Evolutionary conservation across 108 stramenopile genomes (phyloP), one percentile per base, ranked within the genome.

Genomic region (Skeletonema grethae): DNA sequence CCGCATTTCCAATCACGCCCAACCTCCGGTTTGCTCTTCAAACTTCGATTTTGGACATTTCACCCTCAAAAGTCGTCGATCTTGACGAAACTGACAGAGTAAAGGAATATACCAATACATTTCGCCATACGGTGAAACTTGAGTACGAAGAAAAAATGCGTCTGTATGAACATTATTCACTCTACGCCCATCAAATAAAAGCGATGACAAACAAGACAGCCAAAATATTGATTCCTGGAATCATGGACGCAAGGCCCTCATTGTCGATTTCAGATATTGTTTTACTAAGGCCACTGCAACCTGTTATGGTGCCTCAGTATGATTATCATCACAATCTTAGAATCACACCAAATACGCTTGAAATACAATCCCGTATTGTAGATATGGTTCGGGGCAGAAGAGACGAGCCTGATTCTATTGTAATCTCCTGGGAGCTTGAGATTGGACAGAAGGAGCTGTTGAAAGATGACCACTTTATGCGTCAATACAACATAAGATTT

Each of bases 191-290:
- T 30, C n/a, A 35, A n/a, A 10, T 80, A 18, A 25, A 46, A 11
- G 57, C 41, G 7, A 20, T 69, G 20, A 34, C 55, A 25, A 9
- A 61, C 60, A 72, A 69, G 12, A 58, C 43, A 29, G 76, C 65
- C 1, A 22, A 13, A 36, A 59, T 82, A 18, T 35, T 50, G n/a
- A 24, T 77, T 28, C 59, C 59, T 16, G 90, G 90, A 8, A 86
- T 89, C 48, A 61, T 82, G 10, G 88, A 92, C 67, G 88, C 82
- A 18, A 70, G 75, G 12, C 90, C 90, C 4, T 62, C 85, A 24
- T 48, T 92, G 34, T 56, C 74, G 53, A 50, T 85, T 8, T 79
- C 77, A n/a, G 90, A 89, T 68, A 63, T 69, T 45, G 79, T 85
- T 30, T 57, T 92, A 62, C 36, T 92, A 32, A 87, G 90, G n/a